Base-by-base conservation (phyloP, 352 stramenopile genomes). In the Thalassiosira livingstoniorum region DNA sequence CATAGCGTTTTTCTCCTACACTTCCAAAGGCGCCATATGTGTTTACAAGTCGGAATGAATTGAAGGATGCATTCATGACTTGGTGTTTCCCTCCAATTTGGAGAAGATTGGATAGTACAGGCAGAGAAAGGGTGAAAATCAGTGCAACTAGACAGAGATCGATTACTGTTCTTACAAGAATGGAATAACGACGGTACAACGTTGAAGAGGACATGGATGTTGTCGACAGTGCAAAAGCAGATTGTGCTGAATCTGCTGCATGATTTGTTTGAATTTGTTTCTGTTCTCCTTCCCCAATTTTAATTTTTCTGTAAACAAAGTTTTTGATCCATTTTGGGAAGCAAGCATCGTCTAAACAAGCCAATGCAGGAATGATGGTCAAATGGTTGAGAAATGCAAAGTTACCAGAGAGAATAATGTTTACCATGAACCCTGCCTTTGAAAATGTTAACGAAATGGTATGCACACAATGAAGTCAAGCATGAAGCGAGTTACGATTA, bases 311-410 rank as follows among this genome's bases (percentile, higher is more conserved):
- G 66, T 74, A 78, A 23, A 68, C 63, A 51, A 62, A 62, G 27
- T 34, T 60, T 66, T 62, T 54, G 10, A 78, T 29, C 71, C 47
- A 79, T 42, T 37, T 53, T 10, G 82, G 78, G 67, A 63, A 87
- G 43, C 70, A 87, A 13, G 66, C 66, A 78, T 94, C 90, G 78
- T 94, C 90, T 43, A 94, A 80, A 77, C 80, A 92, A 21, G 86
- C 84, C 11, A 94, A 57, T 47, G 87, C 82, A 21, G 90, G 89
- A 37, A 93, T 75, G 27, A 91, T 88, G 15, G 90, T 94, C 35
- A 94, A 78, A 76, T 91, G 90, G 74, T 94, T 94, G 13, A 94
- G 75, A 53, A 94, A 92, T 2, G 88, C 80, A 70, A 93, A 91
- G 74, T 94, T 94, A 21, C 90, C 90, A 18, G 85, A 92, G 21